Conservation (phyloP, 2,329 filamentous ascomycete genomes). For the Aaosphaeria pasadenensis region DNA sequence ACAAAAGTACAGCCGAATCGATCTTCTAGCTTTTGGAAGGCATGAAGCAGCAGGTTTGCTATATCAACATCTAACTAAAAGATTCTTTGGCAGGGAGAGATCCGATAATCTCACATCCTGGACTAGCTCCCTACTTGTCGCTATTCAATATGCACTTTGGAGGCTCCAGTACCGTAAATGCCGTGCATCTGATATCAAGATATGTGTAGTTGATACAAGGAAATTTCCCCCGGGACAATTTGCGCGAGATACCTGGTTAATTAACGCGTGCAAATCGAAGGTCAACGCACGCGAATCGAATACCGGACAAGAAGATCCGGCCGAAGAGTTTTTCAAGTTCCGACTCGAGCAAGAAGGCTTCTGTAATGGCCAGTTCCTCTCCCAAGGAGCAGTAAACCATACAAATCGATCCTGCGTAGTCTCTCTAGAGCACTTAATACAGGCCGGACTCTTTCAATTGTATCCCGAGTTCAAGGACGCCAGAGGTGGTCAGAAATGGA, state of each 20-base stretch:
- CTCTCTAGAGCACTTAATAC: conserved; percentile 3
- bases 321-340: conserved; percentile 3
- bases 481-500: too few species aligned
- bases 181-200: conserved; percentile 3
- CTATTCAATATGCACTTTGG: conserved; percentile 6
- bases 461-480: too few species aligned
- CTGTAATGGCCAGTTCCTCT: conserved; percentile 8
- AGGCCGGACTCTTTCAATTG: too few species aligned
- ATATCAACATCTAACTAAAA: conserved; percentile 1
- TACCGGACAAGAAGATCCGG: not conserved
- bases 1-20: not conserved
- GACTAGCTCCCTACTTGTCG: conserved; percentile 6
- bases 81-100: conserved; percentile 1
- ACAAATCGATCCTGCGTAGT: conserved; percentile 3
- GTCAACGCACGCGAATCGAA: not conserved
- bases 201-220: conserved; percentile 3
- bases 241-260: conserved; percentile 1
- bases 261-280: not conserved
- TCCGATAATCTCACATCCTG: conserved; percentile 4
- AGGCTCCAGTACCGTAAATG: not conserved
- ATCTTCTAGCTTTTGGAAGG: conserved; percentile 1
- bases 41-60: conserved; percentile 1
- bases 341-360: conserved; percentile 2
- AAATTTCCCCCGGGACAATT: conserved; percentile 4
- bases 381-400: conserved; percentile 5